Evolutionary conservation across 1,284 basidiomycete species (phyloP).

Genomic region (Fomitiporia mediterranea): DNA sequence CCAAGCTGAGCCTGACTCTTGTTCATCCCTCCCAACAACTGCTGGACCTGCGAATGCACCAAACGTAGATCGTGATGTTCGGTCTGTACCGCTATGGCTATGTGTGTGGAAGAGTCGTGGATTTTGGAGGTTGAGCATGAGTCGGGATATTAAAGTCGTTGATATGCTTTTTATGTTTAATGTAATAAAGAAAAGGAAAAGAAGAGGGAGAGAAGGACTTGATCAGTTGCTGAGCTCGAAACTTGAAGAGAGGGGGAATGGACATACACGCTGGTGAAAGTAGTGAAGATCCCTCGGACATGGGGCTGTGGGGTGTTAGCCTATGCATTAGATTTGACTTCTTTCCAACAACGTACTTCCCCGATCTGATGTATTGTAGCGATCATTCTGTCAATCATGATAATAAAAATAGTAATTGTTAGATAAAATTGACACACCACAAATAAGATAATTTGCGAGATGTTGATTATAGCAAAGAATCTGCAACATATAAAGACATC

Average conservation of each 20-base stretch:
- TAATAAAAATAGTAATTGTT: too few relatives aligned
- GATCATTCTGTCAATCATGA: too few relatives aligned
- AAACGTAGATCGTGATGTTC: neutral
- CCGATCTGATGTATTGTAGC: neutral
- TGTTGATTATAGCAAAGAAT: neutral
- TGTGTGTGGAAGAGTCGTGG: conserved; percentile 12
- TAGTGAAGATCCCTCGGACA: neutral
- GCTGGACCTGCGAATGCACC: neutral
- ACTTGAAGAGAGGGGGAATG: too few relatives aligned
- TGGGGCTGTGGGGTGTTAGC: neutral
- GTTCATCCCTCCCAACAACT: neutral
- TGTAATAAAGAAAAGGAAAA: neutral
- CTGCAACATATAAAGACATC: neutral
- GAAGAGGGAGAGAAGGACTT: neutral
- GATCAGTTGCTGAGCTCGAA: too few relatives aligned
- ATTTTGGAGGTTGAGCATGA: conserved; percentile 19
- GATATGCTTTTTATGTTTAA: conserved; percentile 1
- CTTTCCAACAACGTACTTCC: neutral
- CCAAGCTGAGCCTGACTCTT: neutral
- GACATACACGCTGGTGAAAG: neutral
- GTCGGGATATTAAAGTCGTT: conserved; percentile 14
- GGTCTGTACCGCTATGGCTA: too few relatives aligned
- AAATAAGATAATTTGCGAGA: neutral
- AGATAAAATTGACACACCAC: neutral
- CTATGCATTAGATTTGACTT: too few relatives aligned